Base-by-base conservation (phyloP, 106 monocot species). In the Acorus calamus region DNA sequence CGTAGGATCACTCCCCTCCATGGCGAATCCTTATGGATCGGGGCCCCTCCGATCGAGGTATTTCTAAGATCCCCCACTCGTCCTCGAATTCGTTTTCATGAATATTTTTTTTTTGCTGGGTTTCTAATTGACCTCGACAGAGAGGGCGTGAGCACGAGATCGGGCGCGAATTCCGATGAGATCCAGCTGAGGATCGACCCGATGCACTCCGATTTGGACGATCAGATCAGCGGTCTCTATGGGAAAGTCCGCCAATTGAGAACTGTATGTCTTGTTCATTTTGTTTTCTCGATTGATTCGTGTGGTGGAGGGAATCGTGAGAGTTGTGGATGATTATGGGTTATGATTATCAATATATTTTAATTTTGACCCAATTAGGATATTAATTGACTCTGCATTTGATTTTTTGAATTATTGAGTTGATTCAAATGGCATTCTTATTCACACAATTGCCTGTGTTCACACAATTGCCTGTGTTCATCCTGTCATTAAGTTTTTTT, bases 141-240 rank as follows among this genome's bases (percentile, higher is more conserved):
- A 50, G 77, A 79, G 60, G 82, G 77, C 10, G 61, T 89, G 51
- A 69, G 52, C 5, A 8, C 69, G 5, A 69, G 86, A 50, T 67
- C 76, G 5, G 66, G 50, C 12, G 64, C 46, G 45, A 62, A 60
- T 47, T 65, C 91, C 1, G 84, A 78, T 48, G 86, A 92, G 76
- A 77, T 92, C 49, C 86, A 84, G 56, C 50, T 92, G 71, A 76
- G 76, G 72, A 92, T 92, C 57, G 86, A 92, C 59, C 92, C 84
- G 45, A 79, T 92, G 64, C 73, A 84, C 46, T 79, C 56, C 3
- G 84, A 92, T 49, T 62, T 92, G 76, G 92, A 92, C 61, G 84
- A 87, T 4, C 70, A 79, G 43, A 84, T 86, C 79, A 57, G 70
- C 12, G 90, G 80, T 1, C 86, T 91, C 59, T 75, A 75, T 60